Base-by-base conservation (phyloP, 2,329 filamentous ascomycete genomes). In the Microcera coccophila region DNA sequence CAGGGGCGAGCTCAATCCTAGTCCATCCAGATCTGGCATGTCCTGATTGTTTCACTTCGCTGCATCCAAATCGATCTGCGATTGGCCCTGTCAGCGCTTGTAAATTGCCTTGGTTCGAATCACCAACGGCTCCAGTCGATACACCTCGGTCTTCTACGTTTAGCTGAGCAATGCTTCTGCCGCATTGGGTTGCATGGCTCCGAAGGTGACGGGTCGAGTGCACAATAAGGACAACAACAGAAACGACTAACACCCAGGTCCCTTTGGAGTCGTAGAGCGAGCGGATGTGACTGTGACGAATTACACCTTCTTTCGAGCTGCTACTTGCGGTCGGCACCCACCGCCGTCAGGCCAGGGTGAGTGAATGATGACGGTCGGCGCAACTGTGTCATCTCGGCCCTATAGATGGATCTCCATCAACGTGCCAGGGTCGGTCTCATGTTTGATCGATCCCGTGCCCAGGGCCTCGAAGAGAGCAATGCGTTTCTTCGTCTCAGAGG, bases 271-370 rank as follows among this genome's bases (percentile, higher is more conserved):
- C 29, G 12, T n/a, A 32, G 29, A n/a, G 11, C 9, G 29, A 32
- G 7, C 8, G 8, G n/a, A 32, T 32, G 29, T 32, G 29, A 32
- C 15, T 32, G 29, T 32, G 29, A 32, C 29, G n/a, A 32, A 8
- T 32, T 32, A n/a, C 29, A 32, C 15, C 29, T 9, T 8, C 29
- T 8, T 17, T 32, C 29, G 14, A 14, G 14, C n/a, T n/a, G 24
- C 14, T 14, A 28, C 9, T 28, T 28, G 9, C 9, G 9, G 24
- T 37, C 40, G 42, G 41, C 45, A 52, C 44, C 52, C 41, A 47
- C 48, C 50, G 43, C 45, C 17, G 39, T 56, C 44, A 40, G 35
- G 33, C 41, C 44, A 47, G 35, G 31, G 33, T 32, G 29, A 16
- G 15, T 12, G 22, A 26, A 26, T 7, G 22, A 26, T 34, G 20